These are phyloP conservation scores for Carex parvula DNA, from an alignment of 176 grass and related monocot genomes.

Conservation along the genomic window DNA sequence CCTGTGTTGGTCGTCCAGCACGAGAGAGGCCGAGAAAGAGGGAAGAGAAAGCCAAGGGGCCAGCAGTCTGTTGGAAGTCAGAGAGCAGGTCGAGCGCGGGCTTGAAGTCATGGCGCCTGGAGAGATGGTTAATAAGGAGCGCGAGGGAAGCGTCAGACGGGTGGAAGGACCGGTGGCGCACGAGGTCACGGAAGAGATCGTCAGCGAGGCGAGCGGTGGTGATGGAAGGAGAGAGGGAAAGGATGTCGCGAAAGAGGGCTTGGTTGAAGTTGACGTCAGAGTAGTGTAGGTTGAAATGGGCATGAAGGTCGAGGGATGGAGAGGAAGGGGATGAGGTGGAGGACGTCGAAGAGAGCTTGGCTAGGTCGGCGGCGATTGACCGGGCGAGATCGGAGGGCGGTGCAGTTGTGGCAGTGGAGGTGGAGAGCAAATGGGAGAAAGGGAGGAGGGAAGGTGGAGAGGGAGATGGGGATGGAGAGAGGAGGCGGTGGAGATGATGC, in stretches of 20 bases:
- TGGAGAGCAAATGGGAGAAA: conserved; percentile 18
- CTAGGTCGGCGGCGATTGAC: conserved; percentile 60
- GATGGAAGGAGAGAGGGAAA: conserved; percentile 55
- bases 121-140: conserved; percentile 61
- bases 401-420: neutral
- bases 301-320: conserved; percentile 39
- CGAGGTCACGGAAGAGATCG: conserved; percentile 76
- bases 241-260: conserved; percentile 56
- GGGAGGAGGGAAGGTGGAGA: neutral
- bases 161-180: conserved; percentile 60
- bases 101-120: conserved; percentile 74
- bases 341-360: conserved; percentile 19
- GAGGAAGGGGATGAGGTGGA: conserved; percentile 39
- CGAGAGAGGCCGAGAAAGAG: conserved; percentile 47
- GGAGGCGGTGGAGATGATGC: conserved; percentile 40
- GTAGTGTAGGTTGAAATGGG: conserved; percentile 85
- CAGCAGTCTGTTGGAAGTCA: conserved; percentile 58
- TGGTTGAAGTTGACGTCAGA: conserved; percentile 80
- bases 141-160: conserved; percentile 61
- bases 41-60: conserved; percentile 41
- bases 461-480: conserved; percentile 34
- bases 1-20: conserved; percentile 57
- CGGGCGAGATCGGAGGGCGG: conserved; percentile 13
- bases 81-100: conserved; percentile 50
- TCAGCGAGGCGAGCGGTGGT: conserved; percentile 48